Evolutionary conservation across 176 grass and related monocot genomes (phyloP), one percentile per base, ranked within the genome.

Genomic region (Carex pumila): DNA sequence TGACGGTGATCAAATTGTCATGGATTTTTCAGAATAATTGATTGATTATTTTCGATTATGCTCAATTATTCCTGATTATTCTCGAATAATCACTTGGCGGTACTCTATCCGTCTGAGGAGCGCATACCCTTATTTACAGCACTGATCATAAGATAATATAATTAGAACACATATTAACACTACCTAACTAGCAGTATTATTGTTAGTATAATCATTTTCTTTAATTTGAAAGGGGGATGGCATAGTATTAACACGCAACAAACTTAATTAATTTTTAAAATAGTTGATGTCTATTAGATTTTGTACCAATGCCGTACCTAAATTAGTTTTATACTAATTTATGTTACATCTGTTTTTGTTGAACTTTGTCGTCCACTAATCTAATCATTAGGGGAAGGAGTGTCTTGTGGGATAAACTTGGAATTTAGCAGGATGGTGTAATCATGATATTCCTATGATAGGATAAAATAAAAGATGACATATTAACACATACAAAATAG

Each of bases 301-400:
- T 17, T 50, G 9, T 55, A 56, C 72, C 21, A 55, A 31, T 17
- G 39, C 5, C 13, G 13, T 68, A 68, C 4, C 5, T 14, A 72
- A 72, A 72, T 50, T 52, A 52, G 12, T 21, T 3, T 19, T 52
- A 25, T 77, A 77, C 12, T 32, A 18, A 56, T 55, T 25, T 25
- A 77, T 17, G 12, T 17, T 56, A 17, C 12, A 54, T 56, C 56
- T 53, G 30, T 32, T 53, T 4, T 77, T 21, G 12, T 56, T 77
- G 72, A 77, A 55, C 50, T 22, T 77, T 77, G 50, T 77, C 72
- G 72, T 56, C 56, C 73, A 56, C 12, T 77, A 15, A 77, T 77
- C 25, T 77, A 15, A 77, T 77, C 25, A 77, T 76, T 76, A 9
- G 31, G 4, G 12, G 50, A 50, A 50, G 11, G 19, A 7, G 45